Conservation (phyloP, 2,329 filamentous ascomycete species). For the Blastomyces gilchristii region DNA sequence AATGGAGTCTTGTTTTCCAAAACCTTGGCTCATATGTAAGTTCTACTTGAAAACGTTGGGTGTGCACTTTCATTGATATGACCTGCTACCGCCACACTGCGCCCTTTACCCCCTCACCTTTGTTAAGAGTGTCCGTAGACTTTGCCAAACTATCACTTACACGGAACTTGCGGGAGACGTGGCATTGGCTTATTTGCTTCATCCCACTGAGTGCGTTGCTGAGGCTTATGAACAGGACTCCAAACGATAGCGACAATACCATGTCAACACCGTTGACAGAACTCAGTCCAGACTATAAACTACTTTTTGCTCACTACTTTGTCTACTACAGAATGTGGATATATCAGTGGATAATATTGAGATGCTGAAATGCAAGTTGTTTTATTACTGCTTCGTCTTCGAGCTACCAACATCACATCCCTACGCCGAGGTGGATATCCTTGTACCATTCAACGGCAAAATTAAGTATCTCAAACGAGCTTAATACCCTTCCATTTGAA, state of each 20-base stretch:
- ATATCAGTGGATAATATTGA: no score
- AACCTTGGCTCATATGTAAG: background rate
- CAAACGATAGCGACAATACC: background rate
- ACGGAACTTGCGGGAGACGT: background rate
- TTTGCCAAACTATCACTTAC: background rate
- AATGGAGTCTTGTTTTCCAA: background rate
- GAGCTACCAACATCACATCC: no score
- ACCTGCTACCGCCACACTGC: background rate
- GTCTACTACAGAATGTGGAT: no score
- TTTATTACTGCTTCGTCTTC: no score
- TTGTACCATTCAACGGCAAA: no score
- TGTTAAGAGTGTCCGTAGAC: no score
- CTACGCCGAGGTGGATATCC: no score
- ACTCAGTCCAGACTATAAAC: background rate
- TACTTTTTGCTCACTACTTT: background rate
- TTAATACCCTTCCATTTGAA: no score
- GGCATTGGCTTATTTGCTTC: background rate
- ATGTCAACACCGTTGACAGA: background rate
- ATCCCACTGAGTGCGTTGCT: background rate
- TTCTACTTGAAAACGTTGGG: background rate
- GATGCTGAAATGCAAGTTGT: no score
- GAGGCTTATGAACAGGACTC: background rate
- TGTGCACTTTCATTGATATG: background rate
- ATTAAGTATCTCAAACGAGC: no score
- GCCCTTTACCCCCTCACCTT: background rate